Evolutionary conservation across 306 rosid genomes (phyloP), one percentile per base, ranked within the genome.

Genomic region (Dryas drummondii): DNA sequence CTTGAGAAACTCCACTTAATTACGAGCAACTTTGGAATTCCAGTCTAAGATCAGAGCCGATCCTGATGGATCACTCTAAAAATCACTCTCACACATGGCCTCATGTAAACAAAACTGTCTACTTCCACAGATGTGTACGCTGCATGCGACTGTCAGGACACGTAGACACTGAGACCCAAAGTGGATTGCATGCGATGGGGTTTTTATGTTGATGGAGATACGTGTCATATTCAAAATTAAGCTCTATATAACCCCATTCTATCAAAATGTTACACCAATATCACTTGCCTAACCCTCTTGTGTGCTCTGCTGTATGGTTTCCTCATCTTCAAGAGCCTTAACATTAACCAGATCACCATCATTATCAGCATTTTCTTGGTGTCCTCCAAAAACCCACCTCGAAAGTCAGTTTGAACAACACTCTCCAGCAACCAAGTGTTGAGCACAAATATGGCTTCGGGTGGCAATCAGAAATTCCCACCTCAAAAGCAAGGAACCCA

Each of bases 371-470:
- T 49, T 49, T 42, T 19, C 70, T 71, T 65, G 45, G 27, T 12
- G 14, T 56, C 45, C 26, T 8, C 11, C 66, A 3, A 70, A 52
- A 26, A 13, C 58, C 32, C 51, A 22, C 46, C 22, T 58, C 52
- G 26, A 32, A 32, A 32, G 37, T 32, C 37, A 32, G 2, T 32
- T 32, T 32, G 37, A 32, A 32, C 37, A 32, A 32, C 37, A 32
- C 2, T 22, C 22, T 22, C 22, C 22, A 22, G 22, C 22, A 22
- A 22, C 22, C 22, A 76, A 53, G 71, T 78, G 42, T 51, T 64
- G 51, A 74, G 48, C 13, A 86, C 77, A 80, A 93, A 32, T 32
- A 32, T 94, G 98, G 94, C 94, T 79, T 89, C 97, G 7, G 70
- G 73, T 22, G 86, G 82, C 11, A 71, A 64, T 19, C 72, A 75